Evolutionary conservation across 352 stramenopile species (phyloP).

Genomic region (Phytopythium helicoides): DNA sequence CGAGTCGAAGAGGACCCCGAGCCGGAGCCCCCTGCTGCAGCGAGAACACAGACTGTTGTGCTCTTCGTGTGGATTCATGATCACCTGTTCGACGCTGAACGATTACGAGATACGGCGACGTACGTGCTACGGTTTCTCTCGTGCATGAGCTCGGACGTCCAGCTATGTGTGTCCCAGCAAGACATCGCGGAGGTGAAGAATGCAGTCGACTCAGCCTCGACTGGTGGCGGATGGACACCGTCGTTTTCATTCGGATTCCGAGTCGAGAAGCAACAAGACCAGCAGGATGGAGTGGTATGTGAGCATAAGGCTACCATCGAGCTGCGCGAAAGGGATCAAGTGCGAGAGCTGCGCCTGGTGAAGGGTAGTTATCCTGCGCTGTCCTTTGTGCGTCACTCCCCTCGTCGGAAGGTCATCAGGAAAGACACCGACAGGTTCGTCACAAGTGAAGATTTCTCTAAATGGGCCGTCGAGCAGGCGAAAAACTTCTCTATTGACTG

Average conservation of each 20-base stretch:
- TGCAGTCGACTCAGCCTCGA: conserved; percentile 7
- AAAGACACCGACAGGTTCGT: neutral
- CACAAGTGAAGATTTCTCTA: neutral
- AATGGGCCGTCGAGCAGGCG: conserved; percentile 6
- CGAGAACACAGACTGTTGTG: no score
- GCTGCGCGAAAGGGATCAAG: conserved; percentile 5
- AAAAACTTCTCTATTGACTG: neutral
- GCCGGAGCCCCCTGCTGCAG: no score
- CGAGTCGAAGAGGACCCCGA: neutral
- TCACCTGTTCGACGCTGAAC: conserved; percentile 32
- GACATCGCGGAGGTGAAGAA: conserved; percentile 19
- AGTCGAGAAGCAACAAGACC: conserved; percentile 39
- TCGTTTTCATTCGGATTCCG: conserved; percentile 27
- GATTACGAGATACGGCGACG: conserved; percentile 48
- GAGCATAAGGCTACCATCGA: neutral
- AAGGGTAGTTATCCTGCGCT: conserved; percentile 10
- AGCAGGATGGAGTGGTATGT: conserved; percentile 29
- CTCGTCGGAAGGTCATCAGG: neutral
- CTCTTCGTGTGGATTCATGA: no score
- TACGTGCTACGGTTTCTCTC: conserved; percentile 62
- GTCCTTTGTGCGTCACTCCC: neutral
- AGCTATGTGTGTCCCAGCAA: conserved; percentile 20
- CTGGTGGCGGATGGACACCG: conserved; percentile 7
- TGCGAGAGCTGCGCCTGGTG: conserved; percentile 4
- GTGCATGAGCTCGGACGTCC: conserved; percentile 22